Evolutionary conservation across 345 rosid species (phyloP).

Genomic region (Brassica nigra): DNA sequence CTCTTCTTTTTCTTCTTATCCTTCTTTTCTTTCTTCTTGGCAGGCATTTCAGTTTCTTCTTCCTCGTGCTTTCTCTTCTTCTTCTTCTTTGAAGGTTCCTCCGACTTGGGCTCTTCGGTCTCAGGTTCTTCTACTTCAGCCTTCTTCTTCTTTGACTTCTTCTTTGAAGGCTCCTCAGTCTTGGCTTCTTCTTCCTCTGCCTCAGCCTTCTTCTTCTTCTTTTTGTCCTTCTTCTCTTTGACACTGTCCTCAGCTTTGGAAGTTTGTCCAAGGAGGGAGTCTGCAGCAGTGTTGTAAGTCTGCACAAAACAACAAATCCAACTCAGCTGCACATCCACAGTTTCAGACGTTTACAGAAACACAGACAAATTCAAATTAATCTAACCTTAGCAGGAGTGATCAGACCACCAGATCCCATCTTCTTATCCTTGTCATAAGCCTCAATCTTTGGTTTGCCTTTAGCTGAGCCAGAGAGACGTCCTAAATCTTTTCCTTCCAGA

Average conservation of each 20-base stretch:
- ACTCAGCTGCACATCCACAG: neutral
- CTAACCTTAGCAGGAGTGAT: constrained; percentile 85
- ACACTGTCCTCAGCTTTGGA: constrained; percentile 10
- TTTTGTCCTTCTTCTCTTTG: neutral
- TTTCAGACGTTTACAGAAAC: neutral
- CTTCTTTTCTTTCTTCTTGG: neutral
- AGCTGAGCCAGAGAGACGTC: constrained; percentile 79
- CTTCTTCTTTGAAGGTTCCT: constrained; percentile 3
- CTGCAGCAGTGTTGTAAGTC: constrained; percentile 81
- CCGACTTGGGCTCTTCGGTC: neutral
- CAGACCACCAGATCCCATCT: constrained; percentile 65
- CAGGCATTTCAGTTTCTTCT: neutral
- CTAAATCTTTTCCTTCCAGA: constrained; percentile 77
- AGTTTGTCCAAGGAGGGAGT: constrained; percentile 58
- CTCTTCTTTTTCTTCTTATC: neutral
- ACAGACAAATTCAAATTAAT: neutral
- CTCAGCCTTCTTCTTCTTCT: constrained; percentile 21
- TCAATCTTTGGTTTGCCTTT: constrained; percentile 93
- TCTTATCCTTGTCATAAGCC: constrained; percentile 78
- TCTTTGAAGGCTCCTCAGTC: neutral
- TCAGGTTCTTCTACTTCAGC: neutral
- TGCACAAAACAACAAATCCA: constrained; percentile 31
- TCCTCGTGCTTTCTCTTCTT: neutral
- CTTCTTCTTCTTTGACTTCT: neutral
- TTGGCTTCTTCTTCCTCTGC: constrained; percentile 21